Conservation (phyloP, 129 eudicot species). For the Pittosporum tobira region DNA sequence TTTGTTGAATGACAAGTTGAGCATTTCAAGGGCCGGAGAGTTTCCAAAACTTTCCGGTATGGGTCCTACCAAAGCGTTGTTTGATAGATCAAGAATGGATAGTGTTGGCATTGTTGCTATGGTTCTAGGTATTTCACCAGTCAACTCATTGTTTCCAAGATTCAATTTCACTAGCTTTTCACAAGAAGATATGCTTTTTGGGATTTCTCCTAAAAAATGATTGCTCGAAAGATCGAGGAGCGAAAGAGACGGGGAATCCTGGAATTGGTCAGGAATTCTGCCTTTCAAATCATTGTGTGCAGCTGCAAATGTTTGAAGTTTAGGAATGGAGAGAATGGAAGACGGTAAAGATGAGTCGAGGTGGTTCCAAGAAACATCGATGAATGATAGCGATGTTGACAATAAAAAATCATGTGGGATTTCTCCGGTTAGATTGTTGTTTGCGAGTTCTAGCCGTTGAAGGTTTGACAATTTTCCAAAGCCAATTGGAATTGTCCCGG, state of each 20-base stretch:
- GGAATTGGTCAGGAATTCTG: conserved; percentile 53
- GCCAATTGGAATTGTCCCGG: conserved; percentile 59
- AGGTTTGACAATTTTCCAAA: conserved; percentile 47
- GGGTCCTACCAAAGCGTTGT: conserved; percentile 53
- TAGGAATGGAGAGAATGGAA: conserved; percentile 44
- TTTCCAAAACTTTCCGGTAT: conserved; percentile 62
- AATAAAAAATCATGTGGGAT: conserved; percentile 57
- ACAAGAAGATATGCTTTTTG: conserved; percentile 58
- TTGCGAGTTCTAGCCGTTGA: conserved; percentile 57
- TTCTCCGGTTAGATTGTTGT: conserved; percentile 48
- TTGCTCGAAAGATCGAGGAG: conserved; percentile 68
- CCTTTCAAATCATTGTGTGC: conserved; percentile 54
- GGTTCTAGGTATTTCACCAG: conserved; percentile 62
- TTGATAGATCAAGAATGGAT: conserved; percentile 67
- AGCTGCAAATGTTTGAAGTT: conserved; percentile 60
- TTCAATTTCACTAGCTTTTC: conserved; percentile 59
- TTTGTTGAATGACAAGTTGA: conserved; percentile 64
- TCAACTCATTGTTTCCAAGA: conserved; percentile 41
- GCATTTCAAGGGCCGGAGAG: conserved; percentile 69
- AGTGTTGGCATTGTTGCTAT: conserved; percentile 60
- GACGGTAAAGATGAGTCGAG: conserved; percentile 61
- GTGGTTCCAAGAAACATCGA: conserved; percentile 51
- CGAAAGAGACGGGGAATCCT: conserved; percentile 61
- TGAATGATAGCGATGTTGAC: conserved; percentile 58
- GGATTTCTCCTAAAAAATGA: conserved; percentile 53